Conservation (phyloP, 1,284 basidiomycete genomes). For the Cutaneotrichosporon sp. region DNA sequence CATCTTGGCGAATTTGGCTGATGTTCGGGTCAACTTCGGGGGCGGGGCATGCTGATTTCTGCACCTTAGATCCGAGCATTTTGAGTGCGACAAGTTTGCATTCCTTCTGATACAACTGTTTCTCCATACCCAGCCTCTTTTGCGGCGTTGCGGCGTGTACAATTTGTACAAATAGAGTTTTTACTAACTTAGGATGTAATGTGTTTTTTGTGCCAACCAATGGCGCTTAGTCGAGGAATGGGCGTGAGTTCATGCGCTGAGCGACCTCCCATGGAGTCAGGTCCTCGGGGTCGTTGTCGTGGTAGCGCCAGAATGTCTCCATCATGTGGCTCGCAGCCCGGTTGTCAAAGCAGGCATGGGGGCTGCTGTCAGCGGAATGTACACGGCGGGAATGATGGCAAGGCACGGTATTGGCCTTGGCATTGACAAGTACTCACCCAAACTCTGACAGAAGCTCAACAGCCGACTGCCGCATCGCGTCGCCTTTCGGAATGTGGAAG, state of each 20-base stretch:
- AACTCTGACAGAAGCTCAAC: conserved; percentile 44
- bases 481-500: conserved; percentile 41
- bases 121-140: neutral
- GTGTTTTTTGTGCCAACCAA: neutral
- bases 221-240: conserved; percentile 26
- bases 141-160: neutral
- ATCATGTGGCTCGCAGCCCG: conserved; percentile 34
- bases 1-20: neutral
- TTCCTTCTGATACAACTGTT: neutral
- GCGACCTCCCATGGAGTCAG: conserved; percentile 31
- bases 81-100: neutral
- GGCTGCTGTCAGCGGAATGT: conserved; percentile 22
- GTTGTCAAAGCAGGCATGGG: conserved; percentile 50
- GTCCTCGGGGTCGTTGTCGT: conserved; percentile 27
- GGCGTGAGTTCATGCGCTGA: conserved; percentile 27
- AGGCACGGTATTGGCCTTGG: neutral
- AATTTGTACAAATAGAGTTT: neutral
- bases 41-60: too few relatives aligned
- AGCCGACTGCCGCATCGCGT: conserved; percentile 37
- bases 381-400: neutral
- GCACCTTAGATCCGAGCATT: too few relatives aligned
- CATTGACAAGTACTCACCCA: conserved; percentile 30
- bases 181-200: neutral
- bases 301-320: conserved; percentile 36
- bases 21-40: neutral